Base-by-base conservation (phyloP, 169 alveolate species). In the Theileria equi region DNA sequence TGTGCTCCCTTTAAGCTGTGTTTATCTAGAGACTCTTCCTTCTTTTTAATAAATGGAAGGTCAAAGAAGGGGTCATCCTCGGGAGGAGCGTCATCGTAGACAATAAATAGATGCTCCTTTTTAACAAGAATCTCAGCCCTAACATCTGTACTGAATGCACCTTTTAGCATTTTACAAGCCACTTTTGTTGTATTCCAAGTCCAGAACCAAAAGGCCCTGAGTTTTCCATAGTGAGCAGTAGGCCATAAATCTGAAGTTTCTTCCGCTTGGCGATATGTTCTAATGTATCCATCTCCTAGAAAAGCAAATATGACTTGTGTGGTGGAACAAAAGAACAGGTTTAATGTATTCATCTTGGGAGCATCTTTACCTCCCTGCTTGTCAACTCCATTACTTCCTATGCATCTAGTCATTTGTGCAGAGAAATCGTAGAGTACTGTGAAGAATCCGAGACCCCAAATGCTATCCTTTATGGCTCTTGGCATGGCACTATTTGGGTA, bases 201-300 rank as follows among this genome's bases (percentile, higher is more conserved):
- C 67, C 67, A 57, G 31, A 57, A 57, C 4, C 7, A 28, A 2
- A 57, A n/a, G 29, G 53, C 67, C 61, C 16, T 55, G 23, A 34
- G 6, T 17, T 11, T 13, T 11, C 36, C 31, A 48, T 36, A 36
- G 2, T 25, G 60, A 3, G 19, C 38, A 36, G 67, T 40, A 17
- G 67, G 67, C 53, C 67, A 38, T n/a, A n/a, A n/a, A n/a, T n/a
- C n/a, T 34, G 2, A 16, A 7, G 66, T 5, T 5, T 6, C 13
- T 35, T 1, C 61, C 41, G 3, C 26, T 23, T 57, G 34, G 36
- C 40, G 34, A 28, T 40, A 38, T 16, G 25, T 41, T 21, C 25
- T 21, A 17, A 57, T 17, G 34, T 57, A 57, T n/a, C 67, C 67
- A 28, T 23, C 67, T 5, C 67, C 38, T 17, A 57, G 49, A 28